phyloP scores from a whole-genome alignment of 208 protist genomes.

The Leishmania guyanensis region DNA sequence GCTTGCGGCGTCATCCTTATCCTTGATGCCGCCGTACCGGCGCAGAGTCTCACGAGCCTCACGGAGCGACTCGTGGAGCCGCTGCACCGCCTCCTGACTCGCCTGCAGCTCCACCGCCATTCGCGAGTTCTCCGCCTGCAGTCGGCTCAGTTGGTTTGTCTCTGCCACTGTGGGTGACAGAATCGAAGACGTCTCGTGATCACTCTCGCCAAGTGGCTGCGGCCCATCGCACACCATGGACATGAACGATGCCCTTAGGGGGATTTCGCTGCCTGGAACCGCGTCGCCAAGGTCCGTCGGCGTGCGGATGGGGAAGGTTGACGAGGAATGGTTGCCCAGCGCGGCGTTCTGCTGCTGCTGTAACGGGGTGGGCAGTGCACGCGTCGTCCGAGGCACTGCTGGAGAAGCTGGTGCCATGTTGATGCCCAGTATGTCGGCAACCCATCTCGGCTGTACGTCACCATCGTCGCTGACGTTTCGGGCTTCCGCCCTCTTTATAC shows the following conservation, averaged over 20 bases:
- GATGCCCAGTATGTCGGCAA: not conserved
- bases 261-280: not conserved
- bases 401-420: not conserved
- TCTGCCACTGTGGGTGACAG: not conserved
- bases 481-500: not conserved
- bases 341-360: not conserved
- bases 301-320: not conserved
- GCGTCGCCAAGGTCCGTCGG: not conserved
- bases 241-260: not conserved
- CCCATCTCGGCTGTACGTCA: not conserved
- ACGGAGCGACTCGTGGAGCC: constrained; percentile 20
- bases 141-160: constrained; percentile 1
- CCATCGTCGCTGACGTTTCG: not conserved
- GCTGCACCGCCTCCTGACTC: constrained; percentile 10
- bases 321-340: not conserved
- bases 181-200: not conserved
- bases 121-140: constrained; percentile 13
- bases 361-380: not conserved
- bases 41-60: constrained; percentile 6
- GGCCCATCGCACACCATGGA: not conserved
- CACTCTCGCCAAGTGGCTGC: not conserved
- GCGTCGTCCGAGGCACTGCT: not conserved
- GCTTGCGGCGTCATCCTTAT: not conserved
- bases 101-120: constrained; percentile 22
- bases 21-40: not conserved